A percentile compares a stretch with the other conserved stretches of the same genome.
Conservation (phyloP, 352 stramenopile species). For the Phytophthora syringae region DNA sequence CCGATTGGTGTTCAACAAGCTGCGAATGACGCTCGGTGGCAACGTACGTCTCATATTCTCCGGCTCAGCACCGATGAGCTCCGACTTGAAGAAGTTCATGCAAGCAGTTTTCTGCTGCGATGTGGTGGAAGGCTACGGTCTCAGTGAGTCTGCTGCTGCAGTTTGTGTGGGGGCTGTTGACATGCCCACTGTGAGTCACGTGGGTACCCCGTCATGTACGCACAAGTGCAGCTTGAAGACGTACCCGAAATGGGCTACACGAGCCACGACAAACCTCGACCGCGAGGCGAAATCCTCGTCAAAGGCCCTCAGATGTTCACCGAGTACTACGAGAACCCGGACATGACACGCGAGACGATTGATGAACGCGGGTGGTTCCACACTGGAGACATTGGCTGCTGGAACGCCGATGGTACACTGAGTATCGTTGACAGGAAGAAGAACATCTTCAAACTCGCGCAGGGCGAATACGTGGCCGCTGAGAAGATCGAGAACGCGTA, state of each 20-base stretch:
- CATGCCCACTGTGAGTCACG: constrained; percentile 82
- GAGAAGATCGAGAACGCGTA: constrained; percentile 97
- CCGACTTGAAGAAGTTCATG: constrained; percentile 94
- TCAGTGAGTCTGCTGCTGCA: constrained; percentile 92
- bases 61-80: constrained; percentile 91
- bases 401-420: constrained; percentile 91
- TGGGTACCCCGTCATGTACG: constrained; percentile 85
- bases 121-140: constrained; percentile 94
- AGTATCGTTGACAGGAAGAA: constrained; percentile 90
- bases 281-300: constrained; percentile 55
- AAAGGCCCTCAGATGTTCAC: constrained; percentile 80
- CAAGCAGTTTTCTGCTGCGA: constrained; percentile 89
- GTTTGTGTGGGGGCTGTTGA: constrained; percentile 67
- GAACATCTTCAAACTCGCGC: constrained; percentile 92
- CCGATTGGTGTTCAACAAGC: constrained; percentile 93
- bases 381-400: constrained; percentile 94
- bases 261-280: constrained; percentile 56
- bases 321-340: constrained; percentile 94
- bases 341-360: constrained; percentile 90
- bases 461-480: constrained; percentile 95
- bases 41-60: constrained; percentile 90
- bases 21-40: constrained; percentile 89
- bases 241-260: constrained; percentile 97
- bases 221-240: constrained; percentile 92
- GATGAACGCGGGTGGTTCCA: constrained; percentile 94